Evolutionary conservation across 805 yeast species (phyloP).

Genomic region (Wilhelminamyces savonicus): DNA sequence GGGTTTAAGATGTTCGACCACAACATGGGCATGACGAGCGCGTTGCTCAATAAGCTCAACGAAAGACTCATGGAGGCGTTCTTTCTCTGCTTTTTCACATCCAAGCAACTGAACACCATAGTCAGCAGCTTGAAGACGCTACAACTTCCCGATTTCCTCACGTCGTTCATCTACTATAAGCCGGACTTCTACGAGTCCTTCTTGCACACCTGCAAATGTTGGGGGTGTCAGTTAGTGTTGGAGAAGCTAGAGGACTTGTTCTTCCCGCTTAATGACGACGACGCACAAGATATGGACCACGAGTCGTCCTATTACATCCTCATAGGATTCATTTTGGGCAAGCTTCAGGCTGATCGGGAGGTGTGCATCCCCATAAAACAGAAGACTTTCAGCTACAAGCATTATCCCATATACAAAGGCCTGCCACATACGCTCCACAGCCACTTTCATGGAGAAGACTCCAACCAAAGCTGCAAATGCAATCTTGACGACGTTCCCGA

Average conservation of each 20-base stretch:
- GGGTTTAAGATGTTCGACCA: slow-evolving; percentile 32
- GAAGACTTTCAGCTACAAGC: slow-evolving; percentile 12
- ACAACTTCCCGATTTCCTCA: slow-evolving; percentile 28
- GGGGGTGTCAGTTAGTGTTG: slow-evolving; percentile 28
- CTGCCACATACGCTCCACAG: slow-evolving; percentile 27
- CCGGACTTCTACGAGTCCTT: slow-evolving; percentile 28
- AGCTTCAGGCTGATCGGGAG: slow-evolving; percentile 30
- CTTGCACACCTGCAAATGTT: slow-evolving; percentile 30
- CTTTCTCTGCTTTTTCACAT: slow-evolving; percentile 18
- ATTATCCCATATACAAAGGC: slow-evolving; percentile 30
- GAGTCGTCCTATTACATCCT: slow-evolving; percentile 25
- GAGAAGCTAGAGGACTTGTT: slow-evolving; percentile 15
- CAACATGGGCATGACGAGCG: slow-evolving; percentile 22
- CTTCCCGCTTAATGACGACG: slow-evolving; percentile 13
- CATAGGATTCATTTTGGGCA: slow-evolving; percentile 27
- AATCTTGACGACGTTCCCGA: slow-evolving; percentile 15
- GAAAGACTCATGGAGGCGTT: slow-evolving; percentile 32
- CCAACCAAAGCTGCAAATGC: slow-evolving; percentile 17
- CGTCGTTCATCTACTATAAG: slow-evolving; percentile 30
- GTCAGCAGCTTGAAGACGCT: slow-evolving; percentile 14
- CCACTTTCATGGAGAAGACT: slow-evolving; percentile 17
- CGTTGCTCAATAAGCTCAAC: slow-evolving; percentile 24
- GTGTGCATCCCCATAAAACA: slow-evolving; percentile 29
- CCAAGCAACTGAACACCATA: neutral
- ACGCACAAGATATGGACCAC: slow-evolving; percentile 10